Evolutionary conservation across 495 filamentous ascomycete genomes (phyloP).

Genomic region (Parmelia sp.): DNA sequence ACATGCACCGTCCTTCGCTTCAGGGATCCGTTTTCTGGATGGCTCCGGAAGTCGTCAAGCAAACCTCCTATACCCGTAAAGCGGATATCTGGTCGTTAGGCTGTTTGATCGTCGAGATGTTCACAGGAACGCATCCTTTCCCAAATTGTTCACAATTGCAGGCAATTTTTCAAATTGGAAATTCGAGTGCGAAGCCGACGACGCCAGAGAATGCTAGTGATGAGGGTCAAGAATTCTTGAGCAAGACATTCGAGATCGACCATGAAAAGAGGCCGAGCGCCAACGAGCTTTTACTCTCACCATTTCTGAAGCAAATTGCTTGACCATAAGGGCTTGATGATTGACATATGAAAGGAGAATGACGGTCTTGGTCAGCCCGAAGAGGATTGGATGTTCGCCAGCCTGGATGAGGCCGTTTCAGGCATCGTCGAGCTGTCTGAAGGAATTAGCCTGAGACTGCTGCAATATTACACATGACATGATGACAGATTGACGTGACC

Average conservation of each 20-base stretch:
- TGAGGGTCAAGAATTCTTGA: constrained; percentile 80
- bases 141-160: constrained; percentile 95
- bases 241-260: constrained; percentile 89
- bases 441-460: neutral
- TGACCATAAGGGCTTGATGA: constrained; percentile 16
- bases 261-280: constrained; percentile 86
- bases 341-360: neutral
- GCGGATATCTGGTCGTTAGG: constrained; percentile 99
- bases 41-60: constrained; percentile 96
- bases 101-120: constrained; percentile 98
- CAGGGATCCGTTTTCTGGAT: constrained; percentile 99
- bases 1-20: constrained; percentile 80
- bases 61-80: constrained; percentile 96
- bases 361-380: neutral
- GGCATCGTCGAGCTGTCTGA: neutral
- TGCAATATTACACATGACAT: constrained; percentile 1
- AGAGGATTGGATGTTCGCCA: neutral
- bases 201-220: constrained; percentile 78
- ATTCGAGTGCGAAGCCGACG: constrained; percentile 76
- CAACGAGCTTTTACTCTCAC: constrained; percentile 76
- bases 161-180: constrained; percentile 97
- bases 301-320: constrained; percentile 66
- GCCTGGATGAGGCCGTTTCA: neutral
- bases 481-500: neutral
- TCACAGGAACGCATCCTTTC: constrained; percentile 93